Evolutionary conservation across 1,284 basidiomycete species (phyloP), one percentile per base, ranked within the genome.

Genomic region (Puccinia hordei): DNA sequence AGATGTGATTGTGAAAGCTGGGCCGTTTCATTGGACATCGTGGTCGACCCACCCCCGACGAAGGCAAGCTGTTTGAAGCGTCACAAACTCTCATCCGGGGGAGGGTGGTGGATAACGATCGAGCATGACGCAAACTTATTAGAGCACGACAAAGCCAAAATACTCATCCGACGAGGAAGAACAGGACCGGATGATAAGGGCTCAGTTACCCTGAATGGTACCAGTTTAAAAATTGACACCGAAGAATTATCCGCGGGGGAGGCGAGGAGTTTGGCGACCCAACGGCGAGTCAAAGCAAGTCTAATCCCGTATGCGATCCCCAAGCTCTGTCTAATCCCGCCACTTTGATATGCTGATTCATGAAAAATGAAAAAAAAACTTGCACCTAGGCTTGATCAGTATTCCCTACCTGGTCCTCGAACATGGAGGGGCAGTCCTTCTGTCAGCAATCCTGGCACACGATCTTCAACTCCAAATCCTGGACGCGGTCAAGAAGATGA

Each of bases 91-190:
- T 94, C 94, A 13, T 91, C 92, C 57, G 96, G 95, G 2, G 95
- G 97, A 10, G 96, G 96, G 0, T 87, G 98, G n/a, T 99, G 97
- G 97, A 87, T 99, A 30, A 96, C 94, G 0, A 89, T 99, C 83
- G 93, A 92, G 35, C 96, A 99, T 83, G 92, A 95, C 82, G 90
- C 91, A 2, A 87, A 91, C 22, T 89, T 91, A 78, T 89, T 93
- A 2, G 90, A 90, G 33, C 90, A 92, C 51, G 93, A 94, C 73
- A 89, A 91, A 66, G 88, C 95, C 6, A 87, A 90, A 87, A 86
- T 1, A 91, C 98, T 9, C 89, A 93, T 17, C 89, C 91, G n/a
- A 93, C 92, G 13, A 81, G 82, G 15, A 41, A 86, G 61, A 86
- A 81, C 85, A 85, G 66, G 86, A 88, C 12, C 89, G 88, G 73